These are phyloP conservation scores for Candida insectorum DNA, from an alignment of 805 yeast species.

Conservation along the genomic window DNA sequence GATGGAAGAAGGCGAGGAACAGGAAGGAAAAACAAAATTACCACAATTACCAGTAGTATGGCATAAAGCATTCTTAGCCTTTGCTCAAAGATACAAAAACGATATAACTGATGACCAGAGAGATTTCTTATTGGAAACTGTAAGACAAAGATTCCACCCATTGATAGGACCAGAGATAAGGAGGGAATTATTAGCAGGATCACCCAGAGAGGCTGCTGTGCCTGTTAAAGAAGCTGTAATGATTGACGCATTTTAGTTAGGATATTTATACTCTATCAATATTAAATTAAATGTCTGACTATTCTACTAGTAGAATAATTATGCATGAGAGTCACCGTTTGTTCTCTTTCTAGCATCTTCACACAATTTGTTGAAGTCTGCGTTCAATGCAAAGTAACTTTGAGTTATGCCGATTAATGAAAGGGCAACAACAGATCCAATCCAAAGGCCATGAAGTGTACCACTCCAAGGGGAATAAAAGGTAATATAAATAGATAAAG, in stretches of 20 bases:
- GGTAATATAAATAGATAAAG: constrained; percentile 52
- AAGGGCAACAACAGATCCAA: constrained; percentile 54
- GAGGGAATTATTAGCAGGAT: constrained; percentile 87
- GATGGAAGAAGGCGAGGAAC: constrained; percentile 30
- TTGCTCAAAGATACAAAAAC: constrained; percentile 94
- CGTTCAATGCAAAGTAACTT: constrained; percentile 30
- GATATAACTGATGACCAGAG: constrained; percentile 99
- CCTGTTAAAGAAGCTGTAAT: constrained; percentile 30
- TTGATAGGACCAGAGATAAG: constrained; percentile 92
- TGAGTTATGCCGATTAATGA: constrained; percentile 47
- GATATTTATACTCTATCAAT: neutral
- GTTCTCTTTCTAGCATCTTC: constrained; percentile 39
- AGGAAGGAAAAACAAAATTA: constrained; percentile 12
- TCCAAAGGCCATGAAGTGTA: constrained; percentile 62
- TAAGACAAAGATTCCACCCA: constrained; percentile 84
- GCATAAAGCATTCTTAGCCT: constrained; percentile 94
- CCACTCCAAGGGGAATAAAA: constrained; percentile 46
- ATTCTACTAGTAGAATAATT: neutral
- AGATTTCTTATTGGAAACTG: constrained; percentile 86
- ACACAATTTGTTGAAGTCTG: constrained; percentile 34
- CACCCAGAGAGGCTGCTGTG: constrained; percentile 49
- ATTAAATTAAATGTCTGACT: constrained; percentile 2
- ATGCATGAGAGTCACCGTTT: constrained; percentile 9
- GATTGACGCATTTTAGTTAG: constrained; percentile 33
- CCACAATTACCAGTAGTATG: constrained; percentile 87